Evolutionary conservation across 2,329 filamentous ascomycete genomes (phyloP).

Genomic region (Tolypocladium nubicola): DNA sequence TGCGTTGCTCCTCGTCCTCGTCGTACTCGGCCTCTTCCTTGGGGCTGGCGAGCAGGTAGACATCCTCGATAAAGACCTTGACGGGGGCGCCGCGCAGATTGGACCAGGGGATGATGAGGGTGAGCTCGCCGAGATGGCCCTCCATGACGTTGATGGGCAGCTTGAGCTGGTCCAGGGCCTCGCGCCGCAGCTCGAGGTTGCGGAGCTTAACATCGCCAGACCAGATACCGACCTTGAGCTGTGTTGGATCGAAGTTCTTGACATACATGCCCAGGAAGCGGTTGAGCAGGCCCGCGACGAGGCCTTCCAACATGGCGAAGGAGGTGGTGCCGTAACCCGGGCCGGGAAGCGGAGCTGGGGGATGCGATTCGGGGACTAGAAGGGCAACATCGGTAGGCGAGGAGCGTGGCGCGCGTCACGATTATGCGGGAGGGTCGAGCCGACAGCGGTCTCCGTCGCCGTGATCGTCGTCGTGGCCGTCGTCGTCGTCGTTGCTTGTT

Average conservation of each 20-base stretch:
- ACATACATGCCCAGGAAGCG: constrained; percentile 99
- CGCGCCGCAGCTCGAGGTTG: constrained; percentile 82
- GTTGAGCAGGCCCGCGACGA: constrained; percentile 95
- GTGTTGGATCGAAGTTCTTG: constrained; percentile 96
- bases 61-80: constrained; percentile 91
- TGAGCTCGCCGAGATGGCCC: constrained; percentile 86
- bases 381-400: constrained; percentile 9
- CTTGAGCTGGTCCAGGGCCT: constrained; percentile 94
- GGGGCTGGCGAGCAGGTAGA: constrained; percentile 87
- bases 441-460: neutral
- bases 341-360: constrained; percentile 32
- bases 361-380: constrained; percentile 4
- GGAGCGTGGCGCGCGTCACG: constrained; percentile 1
- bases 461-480: neutral
- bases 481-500: neutral
- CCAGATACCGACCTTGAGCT: constrained; percentile 98
- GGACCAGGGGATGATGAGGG: constrained; percentile 91
- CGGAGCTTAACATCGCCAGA: constrained; percentile 93
- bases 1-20: constrained; percentile 78
- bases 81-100: constrained; percentile 92
- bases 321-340: constrained; percentile 58
- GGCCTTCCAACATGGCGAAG: constrained; percentile 82
- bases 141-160: constrained; percentile 94
- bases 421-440: neutral
- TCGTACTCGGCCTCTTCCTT: constrained; percentile 94